Conservation (phyloP, 495 filamentous ascomycete genomes). For the Extremus antarcticus region DNA sequence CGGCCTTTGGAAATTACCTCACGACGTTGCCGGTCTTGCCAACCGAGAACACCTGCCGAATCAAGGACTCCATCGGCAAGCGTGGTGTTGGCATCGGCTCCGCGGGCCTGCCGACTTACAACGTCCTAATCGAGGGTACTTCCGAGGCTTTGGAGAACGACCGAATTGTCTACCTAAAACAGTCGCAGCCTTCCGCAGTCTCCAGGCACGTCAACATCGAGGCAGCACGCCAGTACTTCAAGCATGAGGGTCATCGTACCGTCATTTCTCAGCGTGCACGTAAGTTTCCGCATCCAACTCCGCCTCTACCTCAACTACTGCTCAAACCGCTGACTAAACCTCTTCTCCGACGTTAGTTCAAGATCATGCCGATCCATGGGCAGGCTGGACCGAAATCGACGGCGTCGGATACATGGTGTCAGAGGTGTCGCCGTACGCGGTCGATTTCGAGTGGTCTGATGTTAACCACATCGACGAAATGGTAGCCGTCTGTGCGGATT, state of each 20-base stretch:
- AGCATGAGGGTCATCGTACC: constrained; percentile 1
- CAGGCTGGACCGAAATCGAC: background rate
- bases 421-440: background rate
- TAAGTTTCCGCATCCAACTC: too few species aligned
- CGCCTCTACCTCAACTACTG: too few species aligned
- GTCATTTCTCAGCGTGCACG: constrained; percentile 1
- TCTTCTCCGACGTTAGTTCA: too few species aligned
- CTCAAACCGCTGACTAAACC: background rate
- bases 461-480: background rate
- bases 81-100: constrained; percentile 1
- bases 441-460: background rate
- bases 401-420: background rate
- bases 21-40: background rate
- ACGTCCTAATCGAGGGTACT: background rate
- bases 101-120: background rate
- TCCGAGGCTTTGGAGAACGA: background rate
- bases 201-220: background rate
- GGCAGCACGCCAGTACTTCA: background rate
- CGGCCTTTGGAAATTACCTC: background rate
- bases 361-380: background rate
- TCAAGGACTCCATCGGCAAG: background rate
- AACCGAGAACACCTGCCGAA: background rate
- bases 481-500: background rate
- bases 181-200: background rate
- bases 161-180: background rate